A percentile compares a stretch with the other conserved stretches of the same genome.
Conservation (phyloP, 23 red algal genomes). For the Gracilaria gracilis region DNA sequence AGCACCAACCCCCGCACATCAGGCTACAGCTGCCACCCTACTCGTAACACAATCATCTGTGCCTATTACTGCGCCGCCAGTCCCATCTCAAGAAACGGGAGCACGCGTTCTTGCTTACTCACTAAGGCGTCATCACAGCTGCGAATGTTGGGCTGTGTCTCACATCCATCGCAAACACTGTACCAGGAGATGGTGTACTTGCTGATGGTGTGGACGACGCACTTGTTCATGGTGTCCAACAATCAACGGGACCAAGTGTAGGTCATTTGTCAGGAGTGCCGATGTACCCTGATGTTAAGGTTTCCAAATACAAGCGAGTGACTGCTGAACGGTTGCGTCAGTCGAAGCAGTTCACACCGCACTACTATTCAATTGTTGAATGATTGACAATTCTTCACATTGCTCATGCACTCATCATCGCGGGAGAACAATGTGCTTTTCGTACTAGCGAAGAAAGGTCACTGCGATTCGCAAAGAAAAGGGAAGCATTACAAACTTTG, state of each 20-base stretch:
- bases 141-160: conserved; percentile 64
- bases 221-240: conserved; percentile 17
- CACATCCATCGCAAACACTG: conserved; percentile 51
- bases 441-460: too few relatives aligned
- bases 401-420: too few relatives aligned
- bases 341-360: conserved; percentile 92
- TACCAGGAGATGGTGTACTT: conserved; percentile 71
- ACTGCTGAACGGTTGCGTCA: conserved; percentile 87
- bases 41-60: neutral
- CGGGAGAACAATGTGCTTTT: too few relatives aligned
- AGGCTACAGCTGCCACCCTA: neutral
- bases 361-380: conserved; percentile 85
- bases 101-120: conserved; percentile 68
- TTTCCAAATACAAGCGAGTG: conserved; percentile 63
- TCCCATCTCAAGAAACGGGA: neutral
- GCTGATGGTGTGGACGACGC: conserved; percentile 73
- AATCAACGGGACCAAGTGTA: neutral
- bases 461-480: too few relatives aligned
- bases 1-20: conserved; percentile 5
- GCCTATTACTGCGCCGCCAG: conserved; percentile 12
- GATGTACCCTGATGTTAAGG: conserved; percentile 69
- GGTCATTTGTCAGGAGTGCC: conserved; percentile 48
- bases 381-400: too few relatives aligned
- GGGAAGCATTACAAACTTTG: too few relatives aligned
- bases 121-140: conserved; percentile 63